Evolutionary conservation across 1,284 basidiomycete genomes (phyloP).

Genomic region (Apiotrichum veenhuisii): DNA sequence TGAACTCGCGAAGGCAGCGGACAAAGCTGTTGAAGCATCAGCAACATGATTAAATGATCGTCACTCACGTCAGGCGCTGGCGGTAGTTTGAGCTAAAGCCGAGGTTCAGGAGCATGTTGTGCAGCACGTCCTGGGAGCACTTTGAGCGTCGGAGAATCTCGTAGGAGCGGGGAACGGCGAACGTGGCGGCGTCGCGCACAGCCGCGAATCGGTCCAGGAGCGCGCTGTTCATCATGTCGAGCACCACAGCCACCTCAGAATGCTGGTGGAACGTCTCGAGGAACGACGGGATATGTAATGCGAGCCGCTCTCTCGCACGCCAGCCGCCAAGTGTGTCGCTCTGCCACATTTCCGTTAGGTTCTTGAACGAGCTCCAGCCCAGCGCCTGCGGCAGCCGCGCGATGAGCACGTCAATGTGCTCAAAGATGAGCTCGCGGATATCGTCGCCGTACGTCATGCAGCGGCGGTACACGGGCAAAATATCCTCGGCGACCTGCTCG

Average conservation of each 20-base stretch:
- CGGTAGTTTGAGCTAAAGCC: conserved; percentile 60
- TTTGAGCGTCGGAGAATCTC: conserved; percentile 52
- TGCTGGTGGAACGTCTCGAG: conserved; percentile 41
- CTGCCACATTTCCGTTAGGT: conserved; percentile 62
- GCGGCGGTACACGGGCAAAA: conserved; percentile 70
- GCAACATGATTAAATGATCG: background rate
- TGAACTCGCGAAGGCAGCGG: conserved; percentile 65
- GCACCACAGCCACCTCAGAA: conserved; percentile 43
- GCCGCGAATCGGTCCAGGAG: conserved; percentile 76
- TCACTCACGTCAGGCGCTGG: conserved; percentile 67
- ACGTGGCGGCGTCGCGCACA: conserved; percentile 72
- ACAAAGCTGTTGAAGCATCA: conserved; percentile 55
- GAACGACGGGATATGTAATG: conserved; percentile 58
- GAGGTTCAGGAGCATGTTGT: conserved; percentile 58
- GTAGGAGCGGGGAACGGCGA: conserved; percentile 56
- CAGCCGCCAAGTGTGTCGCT: conserved; percentile 65
- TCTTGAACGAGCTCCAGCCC: conserved; percentile 57
- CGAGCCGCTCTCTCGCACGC: conserved; percentile 73
- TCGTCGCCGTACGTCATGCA: conserved; percentile 62
- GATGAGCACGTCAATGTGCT: conserved; percentile 62
- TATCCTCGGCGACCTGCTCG: conserved; percentile 64
- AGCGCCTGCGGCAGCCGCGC: conserved; percentile 55
- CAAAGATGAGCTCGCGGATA: conserved; percentile 60
- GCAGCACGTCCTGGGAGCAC: conserved; percentile 48
- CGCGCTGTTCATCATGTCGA: conserved; percentile 60